Percentiles rank a stretch among this genome's conserved stretches.
These are phyloP conservation scores for Colletotrichum endophyticum DNA, from an alignment of 2,329 filamentous ascomycete genomes.

Conservation along the genomic window DNA sequence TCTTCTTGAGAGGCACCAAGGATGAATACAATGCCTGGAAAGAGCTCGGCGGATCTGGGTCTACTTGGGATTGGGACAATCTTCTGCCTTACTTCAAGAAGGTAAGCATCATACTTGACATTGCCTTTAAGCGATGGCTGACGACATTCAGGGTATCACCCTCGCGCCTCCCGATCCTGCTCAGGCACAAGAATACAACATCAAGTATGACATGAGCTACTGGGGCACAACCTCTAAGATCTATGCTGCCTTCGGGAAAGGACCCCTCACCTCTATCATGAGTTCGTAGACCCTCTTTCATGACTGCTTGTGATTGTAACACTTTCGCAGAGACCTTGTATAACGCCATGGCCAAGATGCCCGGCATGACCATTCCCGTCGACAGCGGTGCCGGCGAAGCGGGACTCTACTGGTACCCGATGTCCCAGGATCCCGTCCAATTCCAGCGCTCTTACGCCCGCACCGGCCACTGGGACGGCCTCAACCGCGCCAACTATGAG, in stretches of 20 bases:
- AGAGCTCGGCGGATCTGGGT: slow-evolving; percentile 47
- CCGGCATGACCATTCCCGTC: slow-evolving; percentile 26
- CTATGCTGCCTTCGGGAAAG: slow-evolving; percentile 21
- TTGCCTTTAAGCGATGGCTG: neutral
- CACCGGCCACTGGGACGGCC: slow-evolving; percentile 28
- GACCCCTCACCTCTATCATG: slow-evolving; percentile 13
- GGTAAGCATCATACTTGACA: slow-evolving; percentile 21
- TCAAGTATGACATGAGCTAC: slow-evolving; percentile 23
- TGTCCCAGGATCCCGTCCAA: slow-evolving; percentile 25
- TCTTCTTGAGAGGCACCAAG: slow-evolving; percentile 38
- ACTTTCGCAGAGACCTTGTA: slow-evolving; percentile 20
- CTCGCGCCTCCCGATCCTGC: slow-evolving; percentile 21
- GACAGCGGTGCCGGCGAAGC: slow-evolving; percentile 28
- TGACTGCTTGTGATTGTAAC: neutral
- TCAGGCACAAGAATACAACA: slow-evolving; percentile 22
- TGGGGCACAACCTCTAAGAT: slow-evolving; percentile 24
- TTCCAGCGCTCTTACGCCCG: slow-evolving; percentile 28
- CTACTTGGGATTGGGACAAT: slow-evolving; percentile 41
- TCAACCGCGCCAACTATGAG: slow-evolving; percentile 28
- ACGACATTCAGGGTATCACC: slow-evolving; percentile 15
- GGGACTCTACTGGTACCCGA: slow-evolving; percentile 30
- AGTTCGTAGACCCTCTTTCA: neutral
- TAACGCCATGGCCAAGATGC: slow-evolving; percentile 29
- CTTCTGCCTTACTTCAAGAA: slow-evolving; percentile 51
- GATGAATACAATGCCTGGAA: slow-evolving; percentile 50